Conservation (phyloP, 208 protist genomes). For the Blechomonas ayalai region DNA sequence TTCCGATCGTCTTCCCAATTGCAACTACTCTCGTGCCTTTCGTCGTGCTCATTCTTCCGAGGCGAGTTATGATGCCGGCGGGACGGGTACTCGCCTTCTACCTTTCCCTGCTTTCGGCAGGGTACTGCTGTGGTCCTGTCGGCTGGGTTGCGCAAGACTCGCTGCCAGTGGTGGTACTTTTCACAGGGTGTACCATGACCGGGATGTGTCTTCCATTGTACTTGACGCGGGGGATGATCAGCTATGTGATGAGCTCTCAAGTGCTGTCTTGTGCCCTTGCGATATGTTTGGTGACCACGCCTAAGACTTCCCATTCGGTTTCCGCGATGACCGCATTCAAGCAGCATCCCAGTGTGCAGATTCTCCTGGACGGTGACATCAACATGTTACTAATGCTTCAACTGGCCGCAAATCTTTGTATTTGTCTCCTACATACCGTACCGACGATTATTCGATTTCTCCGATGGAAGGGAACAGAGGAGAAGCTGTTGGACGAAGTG, state of each 20-base stretch:
- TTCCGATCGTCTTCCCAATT: conserved; percentile 54
- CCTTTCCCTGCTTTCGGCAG: conserved; percentile 28
- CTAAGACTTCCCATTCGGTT: conserved; percentile 7
- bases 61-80: conserved; percentile 19
- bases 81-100: conserved; percentile 36
- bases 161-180: conserved; percentile 32
- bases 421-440: conserved; percentile 65
- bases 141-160: conserved; percentile 71
- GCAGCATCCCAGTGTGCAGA: conserved; percentile 24
- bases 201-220: conserved; percentile 67
- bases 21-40: conserved; percentile 30
- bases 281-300: conserved; percentile 36
- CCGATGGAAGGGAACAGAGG: conserved; percentile 22
- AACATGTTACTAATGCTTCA: conserved; percentile 75
- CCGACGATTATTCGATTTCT: conserved; percentile 56
- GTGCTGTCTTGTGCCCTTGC: conserved; percentile 59
- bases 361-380: conserved; percentile 46
- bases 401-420: conserved; percentile 45
- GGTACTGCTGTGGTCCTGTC: conserved; percentile 69
- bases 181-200: conserved; percentile 57
- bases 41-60: conserved; percentile 35
- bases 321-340: conserved; percentile 24
- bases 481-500: conserved; percentile 13
- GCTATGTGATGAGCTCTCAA: conserved; percentile 67
- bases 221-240: conserved; percentile 78